Conservation (phyloP, 2,329 filamentous ascomycete genomes). For the Gaeumannomyces tritici region DNA sequence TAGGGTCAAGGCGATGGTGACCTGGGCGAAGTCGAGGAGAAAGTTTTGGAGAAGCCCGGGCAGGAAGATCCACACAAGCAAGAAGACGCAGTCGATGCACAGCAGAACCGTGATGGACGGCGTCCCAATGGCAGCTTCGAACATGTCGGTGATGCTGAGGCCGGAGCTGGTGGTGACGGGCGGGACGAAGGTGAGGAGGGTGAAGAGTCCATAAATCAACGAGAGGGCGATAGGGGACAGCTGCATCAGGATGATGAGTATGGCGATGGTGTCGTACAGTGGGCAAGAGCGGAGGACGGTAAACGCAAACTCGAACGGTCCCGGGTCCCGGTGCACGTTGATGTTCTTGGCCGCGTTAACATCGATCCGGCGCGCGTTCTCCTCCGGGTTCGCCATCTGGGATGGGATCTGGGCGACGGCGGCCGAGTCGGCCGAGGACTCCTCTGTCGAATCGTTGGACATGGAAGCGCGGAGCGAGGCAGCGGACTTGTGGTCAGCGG, state of each 20-base stretch:
- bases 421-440: conserved; percentile 42
- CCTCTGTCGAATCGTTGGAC: conserved; percentile 40
- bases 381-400: conserved; percentile 30
- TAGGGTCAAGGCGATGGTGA: conserved; percentile 83
- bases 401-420: conserved; percentile 10
- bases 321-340: conserved; percentile 58
- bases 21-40: conserved; percentile 81
- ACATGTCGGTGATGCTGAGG: conserved; percentile 80
- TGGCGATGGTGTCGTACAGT: conserved; percentile 89
- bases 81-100: conserved; percentile 72
- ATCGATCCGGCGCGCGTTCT: conserved; percentile 56
- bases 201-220: conserved; percentile 84
- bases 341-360: conserved; percentile 60
- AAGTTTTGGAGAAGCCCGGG: conserved; percentile 83
- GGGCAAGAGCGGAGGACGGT: conserved; percentile 87
- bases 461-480: conserved; percentile 35
- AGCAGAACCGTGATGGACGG: conserved; percentile 79
- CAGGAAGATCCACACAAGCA: conserved; percentile 78
- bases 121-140: conserved; percentile 77
- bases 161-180: conserved; percentile 70
- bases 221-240: conserved; percentile 82
- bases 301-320: conserved; percentile 66
- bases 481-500: conserved; percentile 28
- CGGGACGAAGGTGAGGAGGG: conserved; percentile 84
- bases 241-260: conserved; percentile 90